A percentile compares a stretch with the other conserved stretches of the same genome.
Conservation (phyloP, 1,284 basidiomycete species). For the Naganishia liquefaciens region DNA sequence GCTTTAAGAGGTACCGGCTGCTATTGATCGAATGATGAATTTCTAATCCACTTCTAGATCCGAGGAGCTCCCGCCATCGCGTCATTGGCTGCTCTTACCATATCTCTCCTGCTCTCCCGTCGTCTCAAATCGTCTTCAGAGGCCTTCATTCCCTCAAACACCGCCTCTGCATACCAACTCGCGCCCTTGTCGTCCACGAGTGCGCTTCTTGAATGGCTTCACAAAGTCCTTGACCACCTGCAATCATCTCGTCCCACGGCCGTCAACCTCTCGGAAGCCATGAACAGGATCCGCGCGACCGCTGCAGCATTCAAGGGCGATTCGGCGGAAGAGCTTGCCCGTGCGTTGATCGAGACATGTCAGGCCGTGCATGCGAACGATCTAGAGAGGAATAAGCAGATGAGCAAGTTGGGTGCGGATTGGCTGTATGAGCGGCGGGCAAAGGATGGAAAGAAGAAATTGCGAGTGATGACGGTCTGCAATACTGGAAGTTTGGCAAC, state of each 20-base stretch:
- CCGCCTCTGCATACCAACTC: slow-evolving; percentile 57
- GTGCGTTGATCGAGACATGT: slow-evolving; percentile 60
- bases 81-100: slow-evolving; percentile 76
- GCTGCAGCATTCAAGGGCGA: slow-evolving; percentile 36
- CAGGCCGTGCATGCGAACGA: slow-evolving; percentile 74
- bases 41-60: slow-evolving; percentile 59
- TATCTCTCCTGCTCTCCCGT: slow-evolving; percentile 58
- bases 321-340: slow-evolving; percentile 55
- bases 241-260: slow-evolving; percentile 87
- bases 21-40: not conserved
- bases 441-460: slow-evolving; percentile 52
- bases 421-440: slow-evolving; percentile 68
- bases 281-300: slow-evolving; percentile 63
- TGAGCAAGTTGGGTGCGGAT: slow-evolving; percentile 77
- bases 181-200: slow-evolving; percentile 57
- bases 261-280: slow-evolving; percentile 84
- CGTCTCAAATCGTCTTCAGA: slow-evolving; percentile 24
- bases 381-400: slow-evolving; percentile 74
- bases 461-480: slow-evolving; percentile 89
- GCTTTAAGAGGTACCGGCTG: slow-evolving; percentile 30
- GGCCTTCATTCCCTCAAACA: slow-evolving; percentile 48
- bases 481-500: slow-evolving; percentile 92
- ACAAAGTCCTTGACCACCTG: slow-evolving; percentile 67
- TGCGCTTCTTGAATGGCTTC: slow-evolving; percentile 60
- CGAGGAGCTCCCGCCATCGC: slow-evolving; percentile 93